Base-by-base conservation (phyloP, 768 basidiomycete species). In the Paxillus ammoniavirescens region DNA sequence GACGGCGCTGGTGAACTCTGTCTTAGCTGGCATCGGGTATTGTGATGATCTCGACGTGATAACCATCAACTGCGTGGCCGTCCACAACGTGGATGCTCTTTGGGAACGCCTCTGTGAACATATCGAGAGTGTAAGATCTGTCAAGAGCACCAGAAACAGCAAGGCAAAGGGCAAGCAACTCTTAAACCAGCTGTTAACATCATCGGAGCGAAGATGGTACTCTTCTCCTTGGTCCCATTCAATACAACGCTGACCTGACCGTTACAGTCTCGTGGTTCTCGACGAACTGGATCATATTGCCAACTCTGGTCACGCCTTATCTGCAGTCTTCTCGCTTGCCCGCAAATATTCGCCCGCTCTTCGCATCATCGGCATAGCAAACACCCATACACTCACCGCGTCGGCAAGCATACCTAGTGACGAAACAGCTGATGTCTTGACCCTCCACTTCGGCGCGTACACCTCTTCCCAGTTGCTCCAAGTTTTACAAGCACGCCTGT, bases 261-360 rank as follows among this genome's bases (percentile, higher is more conserved):
- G 4, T 42, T 54, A 4, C 46, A 91, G 90, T 59, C 73, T 94
- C 42, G 73, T 95, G 51, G 77, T 94, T 46, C 82, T 95, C 31
- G 92, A 95, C 65, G 92, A 95, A 66, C 80, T 94, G 37, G 92
- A 95, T 65, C 89, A 93, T 65, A 82, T 91, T 57, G 81, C 83
- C 14, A 76, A 83, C 3, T 83, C 81, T 9, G 59, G 79, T 2
- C 82, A 83, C 59, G 71, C 81, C 8, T 74, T 93, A 43, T 66
- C 79, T 2, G 71, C 83, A 10, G 70, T 95, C 43, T 91, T 93
- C 68, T 76, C 82, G 5, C 75, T 93, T n/a, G 79, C 86, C 9
- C 77, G 80, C 47, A 68, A 77, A 4, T 72, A 82, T 47, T 66
- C 79, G 1, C 68, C 78, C 9, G 72, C 71, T 36, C 67, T 93